Evolutionary conservation across 306 rosid genomes (phyloP).

Genomic region (barrel medic (Medicago truncatula)): MtrunA17r5.0-ANR NC_053046.1:15462501-15463000

Average conservation of each 20-base stretch:
- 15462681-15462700: constrained; percentile 24
- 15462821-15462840: constrained; percentile 44
- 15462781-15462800: constrained; percentile 48
- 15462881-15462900: constrained; percentile 31
- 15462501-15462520: too few relatives aligned
- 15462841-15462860: constrained; percentile 35
- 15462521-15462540: too few relatives aligned
- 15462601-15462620: neutral
- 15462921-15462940: constrained; percentile 11
- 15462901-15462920: constrained; percentile 43
- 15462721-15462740: constrained; percentile 5
- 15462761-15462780: constrained; percentile 45
- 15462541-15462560: too few relatives aligned
- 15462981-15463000: constrained; percentile 12
- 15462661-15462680: constrained; percentile 19
- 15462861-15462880: constrained; percentile 56
- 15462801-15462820: constrained; percentile 46
- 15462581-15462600: too few relatives aligned
- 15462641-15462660: constrained; percentile 45
- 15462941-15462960: neutral
- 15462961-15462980: constrained; percentile 7
- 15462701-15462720: constrained; percentile 38
- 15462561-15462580: too few relatives aligned
- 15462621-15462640: constrained; percentile 42
- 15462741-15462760: neutral